Evolutionary conservation across 495 filamentous ascomycete species (phyloP), one percentile per base, ranked within the genome.

Genomic region (Penicillium cinerascens): DNA sequence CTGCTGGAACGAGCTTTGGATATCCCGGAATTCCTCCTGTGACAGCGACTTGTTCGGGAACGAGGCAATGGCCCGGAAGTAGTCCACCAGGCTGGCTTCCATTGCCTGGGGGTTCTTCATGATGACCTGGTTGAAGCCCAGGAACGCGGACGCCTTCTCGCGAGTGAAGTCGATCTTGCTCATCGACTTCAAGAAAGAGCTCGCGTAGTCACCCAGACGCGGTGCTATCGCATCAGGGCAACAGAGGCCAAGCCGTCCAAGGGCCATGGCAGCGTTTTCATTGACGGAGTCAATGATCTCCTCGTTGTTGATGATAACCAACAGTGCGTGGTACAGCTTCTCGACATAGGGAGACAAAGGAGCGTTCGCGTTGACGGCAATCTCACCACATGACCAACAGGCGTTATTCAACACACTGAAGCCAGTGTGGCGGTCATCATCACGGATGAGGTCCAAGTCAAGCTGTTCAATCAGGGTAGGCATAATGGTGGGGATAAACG

Each of bases 371-470:
- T 91, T 84, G 69, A 97, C 84, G 8, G 91, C 85, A 51, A 99
- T 95, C 72, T 99, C 93, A 16, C 93, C 93, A 20, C 84, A 87
- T 26, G 92, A 93, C 93, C 93, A 99, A 75, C 95, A 97, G 25
- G 93, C 92, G 64, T 99, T 99, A 78, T 97, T 99, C 51, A 97
- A 80, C 16, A 96, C 92, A 40, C 87, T 87, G 67, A 95, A 97
- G 7, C 85, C 84, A 7, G 82, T 89, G 49, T 83, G 78, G 23
- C 86, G 78, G 51, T 91, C 87, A 43, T 91, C 85, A 45, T 89
- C 83, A 6, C 82, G 70, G 41, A 90, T 82, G 43, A 81, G 73
- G 50, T 89, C 87, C 40, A 97, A 73, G 60, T 97, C 91, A 27
- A 99, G 77, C 58, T 96, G 91, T 50, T 84, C 81, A 59, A 95